Percentiles rank a stretch among this genome's conserved stretches.
phyloP scores from a whole-genome alignment of 2,329 filamentous ascomycete species.

The Lecanoromycetidae sp. region DNA sequence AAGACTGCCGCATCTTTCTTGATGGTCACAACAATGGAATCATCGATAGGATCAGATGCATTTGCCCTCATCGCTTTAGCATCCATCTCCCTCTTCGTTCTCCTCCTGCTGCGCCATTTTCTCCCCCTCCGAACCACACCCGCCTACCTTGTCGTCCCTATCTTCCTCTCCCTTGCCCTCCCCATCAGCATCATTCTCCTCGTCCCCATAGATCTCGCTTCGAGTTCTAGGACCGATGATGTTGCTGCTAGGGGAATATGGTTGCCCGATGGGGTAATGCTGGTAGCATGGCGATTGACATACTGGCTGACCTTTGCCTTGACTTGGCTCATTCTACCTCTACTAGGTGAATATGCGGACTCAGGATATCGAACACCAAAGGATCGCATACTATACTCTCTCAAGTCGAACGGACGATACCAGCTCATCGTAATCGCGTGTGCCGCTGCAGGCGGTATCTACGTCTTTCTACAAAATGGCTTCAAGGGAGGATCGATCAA shows the following conservation, averaged over 20 bases:
- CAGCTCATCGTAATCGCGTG: conserved; percentile 66
- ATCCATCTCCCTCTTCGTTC: conserved; percentile 60
- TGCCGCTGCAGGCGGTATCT: conserved; percentile 60
- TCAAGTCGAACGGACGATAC: conserved; percentile 79
- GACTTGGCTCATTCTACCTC: conserved; percentile 86
- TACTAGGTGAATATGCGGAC: conserved; percentile 89
- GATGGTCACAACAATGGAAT: conserved; percentile 10
- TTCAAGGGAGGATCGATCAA: conserved; percentile 64
- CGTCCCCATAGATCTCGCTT: conserved; percentile 90
- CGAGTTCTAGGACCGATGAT: conserved; percentile 62
- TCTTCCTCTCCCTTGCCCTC: conserved; percentile 91
- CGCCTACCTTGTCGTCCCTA: conserved; percentile 75
- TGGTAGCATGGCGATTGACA: conserved; percentile 85
- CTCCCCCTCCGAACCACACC: conserved; percentile 83
- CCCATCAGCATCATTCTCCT: conserved; percentile 84
- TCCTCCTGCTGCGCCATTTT: conserved; percentile 79
- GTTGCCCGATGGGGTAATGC: conserved; percentile 63
- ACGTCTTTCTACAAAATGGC: conserved; percentile 69
- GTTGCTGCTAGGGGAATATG: conserved; percentile 62
- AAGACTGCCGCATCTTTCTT: not conserved
- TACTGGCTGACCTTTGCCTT: conserved; percentile 96
- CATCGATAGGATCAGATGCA: conserved; percentile 63
- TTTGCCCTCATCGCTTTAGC: conserved; percentile 65
- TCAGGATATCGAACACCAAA: conserved; percentile 82
- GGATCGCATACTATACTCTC: conserved; percentile 68